Evolutionary conservation across 768 basidiomycete genomes (phyloP), one percentile per base, ranked within the genome.

Genomic region (Baorangia bicolor): DNA sequence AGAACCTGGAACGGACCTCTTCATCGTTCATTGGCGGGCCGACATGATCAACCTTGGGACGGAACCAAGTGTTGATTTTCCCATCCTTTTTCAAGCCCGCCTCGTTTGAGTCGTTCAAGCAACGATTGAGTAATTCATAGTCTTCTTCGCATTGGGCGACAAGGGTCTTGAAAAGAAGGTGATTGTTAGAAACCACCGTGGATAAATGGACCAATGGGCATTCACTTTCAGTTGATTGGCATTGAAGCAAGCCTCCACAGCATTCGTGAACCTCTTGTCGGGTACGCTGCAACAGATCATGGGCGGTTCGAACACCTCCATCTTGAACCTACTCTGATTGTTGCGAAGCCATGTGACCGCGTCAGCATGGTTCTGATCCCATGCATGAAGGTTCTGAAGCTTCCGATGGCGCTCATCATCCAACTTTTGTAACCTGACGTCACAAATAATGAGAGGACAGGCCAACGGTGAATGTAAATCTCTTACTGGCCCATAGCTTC

Each of bases 221-320:
- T 77, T 47, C 40, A 93, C 94, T 79, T 79, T 85, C 58, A 94
- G 65, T 54, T 86, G 82, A 43, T 74, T 75, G 12, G 52, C 64
- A 55, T 64, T 80, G 63, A 96, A 85, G 49, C 85, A 86, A 0
- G 84, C 77, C 68, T 98, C 95, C 10, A 97, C 81, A 4, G 86
- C 83, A 65, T 84, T 76, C 1, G 83, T 82, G 55, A 78, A 92
- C 38, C 66, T 60, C 63, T 71, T 74, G 67, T 94, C 80, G 16
- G 86, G 83, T 14, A 96, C 81, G 20, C 74, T 85, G 39, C 93
- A 73, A 13, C 82, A 82, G 55, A 99, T 78, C 61, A 85, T 75
- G 0, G 94, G 85, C 16, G 97, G 96, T 70, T 94, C 91, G 56
- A 89, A 84, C n/a, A 98, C 85, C 51, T 86, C 80, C 81, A 85